Conservation (phyloP, 176 grass and related monocot species). For the Secale cereale region DNA sequence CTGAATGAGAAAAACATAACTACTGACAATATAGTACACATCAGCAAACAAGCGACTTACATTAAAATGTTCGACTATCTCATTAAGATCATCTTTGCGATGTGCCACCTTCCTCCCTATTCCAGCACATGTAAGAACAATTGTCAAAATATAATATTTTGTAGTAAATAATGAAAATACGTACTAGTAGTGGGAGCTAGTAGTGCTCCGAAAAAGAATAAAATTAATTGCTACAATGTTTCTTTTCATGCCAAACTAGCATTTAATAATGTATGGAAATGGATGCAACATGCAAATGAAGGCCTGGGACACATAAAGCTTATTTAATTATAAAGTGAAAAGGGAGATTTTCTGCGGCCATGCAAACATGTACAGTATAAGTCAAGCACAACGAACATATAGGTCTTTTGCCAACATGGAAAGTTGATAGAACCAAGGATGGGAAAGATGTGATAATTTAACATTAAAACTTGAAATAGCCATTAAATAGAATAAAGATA, state of each 20-base stretch:
- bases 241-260: background rate
- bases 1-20: background rate
- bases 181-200: no score
- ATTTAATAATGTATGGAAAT: no score
- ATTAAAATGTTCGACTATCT: conserved; percentile 86
- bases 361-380: background rate
- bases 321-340: background rate
- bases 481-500: background rate
- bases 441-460: background rate
- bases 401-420: background rate
- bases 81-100: conserved; percentile 74
- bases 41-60: conserved; percentile 48
- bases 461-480: background rate
- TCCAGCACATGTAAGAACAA: conserved; percentile 18
- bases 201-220: no score
- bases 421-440: background rate
- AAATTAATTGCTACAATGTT: background rate
- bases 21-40: background rate
- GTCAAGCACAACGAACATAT: background rate
- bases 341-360: background rate
- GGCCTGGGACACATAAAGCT: background rate
- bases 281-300: background rate
- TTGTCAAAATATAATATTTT: conserved; percentile 11
- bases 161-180: background rate
- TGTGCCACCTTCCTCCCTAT: conserved; percentile 76